Evolutionary conservation across 257 asterid genomes (phyloP).

Genomic region (Solanum gracilifrons): DNA sequence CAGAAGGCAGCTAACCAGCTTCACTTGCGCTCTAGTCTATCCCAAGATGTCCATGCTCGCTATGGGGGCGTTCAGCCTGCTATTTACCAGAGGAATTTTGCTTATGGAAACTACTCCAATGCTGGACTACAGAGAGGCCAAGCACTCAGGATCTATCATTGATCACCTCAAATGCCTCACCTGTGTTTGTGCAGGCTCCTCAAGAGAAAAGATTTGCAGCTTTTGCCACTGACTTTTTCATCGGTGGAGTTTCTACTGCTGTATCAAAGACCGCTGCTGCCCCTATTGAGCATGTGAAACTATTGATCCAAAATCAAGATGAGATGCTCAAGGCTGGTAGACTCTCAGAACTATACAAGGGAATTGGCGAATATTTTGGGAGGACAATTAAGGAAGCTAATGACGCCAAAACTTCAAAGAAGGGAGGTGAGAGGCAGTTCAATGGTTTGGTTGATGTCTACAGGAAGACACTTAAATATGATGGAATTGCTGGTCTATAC

Average conservation of each 20-base stretch:
- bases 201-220: constrained; percentile 61
- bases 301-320: constrained; percentile 86
- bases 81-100: constrained; percentile 37
- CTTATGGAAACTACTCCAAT: constrained; percentile 55
- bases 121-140: constrained; percentile 44
- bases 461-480: constrained; percentile 54
- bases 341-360: constrained; percentile 81
- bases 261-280: constrained; percentile 94
- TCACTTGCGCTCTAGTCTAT: constrained; percentile 44
- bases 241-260: constrained; percentile 97
- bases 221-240: constrained; percentile 76
- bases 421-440: constrained; percentile 88
- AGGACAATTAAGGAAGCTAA: constrained; percentile 66
- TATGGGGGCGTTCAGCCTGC: constrained; percentile 43
- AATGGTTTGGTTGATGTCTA: constrained; percentile 80
- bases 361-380: constrained; percentile 77
- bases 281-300: constrained; percentile 90
- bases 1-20: constrained; percentile 76
- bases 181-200: constrained; percentile 85
- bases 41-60: constrained; percentile 48
- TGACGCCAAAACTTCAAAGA: constrained; percentile 83
- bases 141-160: constrained; percentile 41
- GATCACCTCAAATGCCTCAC: constrained; percentile 71
- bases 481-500: constrained; percentile 84
- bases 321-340: constrained; percentile 84